Evolutionary conservation across 441 rosid species (phyloP), one percentile per base, ranked within the genome.

Genomic region (Erodium chrysanthum): DNA sequence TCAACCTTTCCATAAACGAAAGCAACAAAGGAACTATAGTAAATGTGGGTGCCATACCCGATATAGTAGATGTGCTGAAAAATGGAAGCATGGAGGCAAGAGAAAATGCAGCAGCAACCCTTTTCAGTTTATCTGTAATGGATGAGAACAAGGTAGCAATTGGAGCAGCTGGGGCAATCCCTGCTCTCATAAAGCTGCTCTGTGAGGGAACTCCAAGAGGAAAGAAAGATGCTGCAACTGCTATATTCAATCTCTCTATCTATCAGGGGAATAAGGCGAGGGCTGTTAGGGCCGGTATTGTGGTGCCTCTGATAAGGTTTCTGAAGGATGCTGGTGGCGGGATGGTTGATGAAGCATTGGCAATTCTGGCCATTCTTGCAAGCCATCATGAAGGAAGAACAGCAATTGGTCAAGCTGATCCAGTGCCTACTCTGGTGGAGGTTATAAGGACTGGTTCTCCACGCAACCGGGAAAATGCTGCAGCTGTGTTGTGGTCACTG

Each of bases 101-200:
- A 76, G 99, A 94, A 81, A 94, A 94, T 72, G 99, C 99, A 11
- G 99, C 97, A 0, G 97, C 99, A 5, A 91, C 97, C 14, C 97
- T 94, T 63, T 94, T 94, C 78, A 94, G 99, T 74, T 80, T 91
- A 75, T 94, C 97, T 5, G 96, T 91, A 50, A 17, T 94, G 15
- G 99, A 94, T 68, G 97, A 91, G 76, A 91, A 90, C 80, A 94
- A 91, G 82, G 96, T 94, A 63, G 84, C 96, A 0, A 94, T 91
- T 65, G 99, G 99, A 65, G 94, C 91, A 56, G 96, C 97, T 0
- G 99, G 96, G 61, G 99, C 99, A 2, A 81, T 94, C 79, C 92
- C 97, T 4, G 96, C 96, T 9, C 96, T 94, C 33, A 83, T 94
- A 77, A 84, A 74, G 52, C 74, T 94, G 71, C 89, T 94, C 7